phyloP scores from a whole-genome alignment of 805 yeast species.

The Metschnikowia shivogae region DNA sequence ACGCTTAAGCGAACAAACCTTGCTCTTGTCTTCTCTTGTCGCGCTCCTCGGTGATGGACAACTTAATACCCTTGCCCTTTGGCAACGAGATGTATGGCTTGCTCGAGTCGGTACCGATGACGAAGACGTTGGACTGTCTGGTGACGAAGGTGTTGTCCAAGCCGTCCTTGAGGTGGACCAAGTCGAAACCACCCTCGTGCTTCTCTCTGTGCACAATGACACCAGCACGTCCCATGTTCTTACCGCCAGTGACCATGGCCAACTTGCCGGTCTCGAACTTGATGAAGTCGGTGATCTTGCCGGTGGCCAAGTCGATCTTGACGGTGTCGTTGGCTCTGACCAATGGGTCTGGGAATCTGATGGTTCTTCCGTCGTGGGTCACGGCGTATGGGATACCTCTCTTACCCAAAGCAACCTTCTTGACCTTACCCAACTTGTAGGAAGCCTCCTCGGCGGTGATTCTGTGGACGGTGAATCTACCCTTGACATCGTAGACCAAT shows the following conservation, averaged over 20 bases:
- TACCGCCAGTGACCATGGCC: constrained; percentile 96
- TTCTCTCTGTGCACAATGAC: constrained; percentile 92
- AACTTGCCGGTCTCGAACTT: constrained; percentile 87
- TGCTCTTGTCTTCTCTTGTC: constrained; percentile 90
- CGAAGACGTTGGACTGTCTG: constrained; percentile 87
- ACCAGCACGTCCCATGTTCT: constrained; percentile 98
- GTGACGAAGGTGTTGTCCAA: constrained; percentile 91
- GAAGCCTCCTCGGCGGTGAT: constrained; percentile 98
- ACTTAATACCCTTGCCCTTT: constrained; percentile 98
- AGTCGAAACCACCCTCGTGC: constrained; percentile 98
- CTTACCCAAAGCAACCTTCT: constrained; percentile 97
- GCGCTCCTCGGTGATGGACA: constrained; percentile 93
- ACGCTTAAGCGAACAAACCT: constrained; percentile 19
- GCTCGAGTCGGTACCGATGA: constrained; percentile 85
- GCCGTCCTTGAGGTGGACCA: constrained; percentile 93
- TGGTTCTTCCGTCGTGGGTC: constrained; percentile 99
- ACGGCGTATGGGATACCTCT: constrained; percentile 97
- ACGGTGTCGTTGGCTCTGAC: constrained; percentile 97
- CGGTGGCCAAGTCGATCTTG: constrained; percentile 92
- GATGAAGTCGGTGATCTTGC: constrained; percentile 86
- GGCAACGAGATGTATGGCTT: constrained; percentile 92
- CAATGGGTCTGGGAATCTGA: constrained; percentile 98
- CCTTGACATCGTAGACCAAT: constrained; percentile 96
- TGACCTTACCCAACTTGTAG: constrained; percentile 97
- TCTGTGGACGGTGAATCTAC: constrained; percentile 99